Evolutionary conservation across 257 asterid genomes (phyloP).

Genomic region (Schizonepeta tenuifolia): DNA sequence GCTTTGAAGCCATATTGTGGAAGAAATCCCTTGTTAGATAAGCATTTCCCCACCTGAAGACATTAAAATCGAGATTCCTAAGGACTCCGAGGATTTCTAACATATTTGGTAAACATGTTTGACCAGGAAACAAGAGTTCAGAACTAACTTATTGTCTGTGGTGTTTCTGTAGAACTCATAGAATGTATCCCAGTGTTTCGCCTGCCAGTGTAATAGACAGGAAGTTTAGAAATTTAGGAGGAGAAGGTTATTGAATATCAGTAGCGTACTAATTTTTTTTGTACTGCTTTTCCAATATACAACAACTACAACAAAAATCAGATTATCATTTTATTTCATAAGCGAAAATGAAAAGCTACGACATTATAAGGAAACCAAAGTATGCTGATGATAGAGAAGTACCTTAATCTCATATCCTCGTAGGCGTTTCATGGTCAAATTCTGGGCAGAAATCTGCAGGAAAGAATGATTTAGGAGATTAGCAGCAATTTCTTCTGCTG

Average conservation of each 20-base stretch:
- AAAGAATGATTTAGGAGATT: slow-evolving; percentile 20
- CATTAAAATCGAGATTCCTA: slow-evolving; percentile 18
- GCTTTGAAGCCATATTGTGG: slow-evolving; percentile 86
- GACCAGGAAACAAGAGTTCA: slow-evolving; percentile 23
- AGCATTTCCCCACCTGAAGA: slow-evolving; percentile 93
- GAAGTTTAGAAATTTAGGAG: slow-evolving; percentile 26
- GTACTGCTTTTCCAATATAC: not conserved
- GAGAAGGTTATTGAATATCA: not conserved
- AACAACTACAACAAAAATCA: slow-evolving; percentile 1
- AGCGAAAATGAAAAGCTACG: not conserved
- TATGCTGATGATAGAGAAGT: slow-evolving; percentile 23
- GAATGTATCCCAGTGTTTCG: slow-evolving; percentile 94
- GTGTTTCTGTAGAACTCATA: slow-evolving; percentile 89
- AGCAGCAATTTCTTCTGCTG: slow-evolving; percentile 29
- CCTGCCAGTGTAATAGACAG: slow-evolving; percentile 52
- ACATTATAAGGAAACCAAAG: slow-evolving; percentile 18
- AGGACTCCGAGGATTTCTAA: slow-evolving; percentile 12
- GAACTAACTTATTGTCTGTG: slow-evolving; percentile 69
- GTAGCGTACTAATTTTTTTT: not conserved
- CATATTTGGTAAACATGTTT: slow-evolving; percentile 7
- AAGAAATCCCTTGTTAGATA: slow-evolving; percentile 95
- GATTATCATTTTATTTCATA: not conserved
- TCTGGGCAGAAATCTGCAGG: slow-evolving; percentile 82
- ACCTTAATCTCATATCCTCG: slow-evolving; percentile 96
- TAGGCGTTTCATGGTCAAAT: slow-evolving; percentile 88